A percentile compares a stretch with the other conserved stretches of the same genome.
Evolutionary conservation across 805 yeast genomes (phyloP).

Genomic region (Cyberlindnera euphorbiae): DNA sequence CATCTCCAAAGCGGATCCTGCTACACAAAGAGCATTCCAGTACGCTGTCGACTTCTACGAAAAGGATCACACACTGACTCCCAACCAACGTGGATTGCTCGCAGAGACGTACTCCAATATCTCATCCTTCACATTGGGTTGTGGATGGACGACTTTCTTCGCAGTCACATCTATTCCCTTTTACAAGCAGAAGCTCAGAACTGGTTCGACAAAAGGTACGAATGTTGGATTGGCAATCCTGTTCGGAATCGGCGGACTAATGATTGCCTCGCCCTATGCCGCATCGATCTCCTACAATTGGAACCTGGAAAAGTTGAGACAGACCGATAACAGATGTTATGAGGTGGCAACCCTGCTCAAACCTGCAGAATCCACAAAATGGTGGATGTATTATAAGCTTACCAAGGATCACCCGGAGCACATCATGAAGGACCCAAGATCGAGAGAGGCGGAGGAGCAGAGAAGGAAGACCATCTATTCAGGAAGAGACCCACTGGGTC

Average conservation of each 20-base stretch:
- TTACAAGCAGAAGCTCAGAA: slow-evolving; percentile 28
- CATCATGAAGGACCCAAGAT: slow-evolving; percentile 52
- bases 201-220: slow-evolving; percentile 33
- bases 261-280: slow-evolving; percentile 29
- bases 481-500: slow-evolving; percentile 35
- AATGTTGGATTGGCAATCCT: slow-evolving; percentile 38
- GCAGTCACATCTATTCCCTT: slow-evolving; percentile 41
- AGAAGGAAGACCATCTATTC: slow-evolving; percentile 26
- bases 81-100: slow-evolving; percentile 38
- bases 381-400: slow-evolving; percentile 49
- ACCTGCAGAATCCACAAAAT: slow-evolving; percentile 33
- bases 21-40: slow-evolving; percentile 32
- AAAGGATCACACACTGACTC: slow-evolving; percentile 38
- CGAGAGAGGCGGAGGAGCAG: slow-evolving; percentile 27
- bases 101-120: slow-evolving; percentile 34
- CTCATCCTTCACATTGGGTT: slow-evolving; percentile 29
- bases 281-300: slow-evolving; percentile 29
- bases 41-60: slow-evolving; percentile 46
- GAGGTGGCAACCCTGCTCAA: slow-evolving; percentile 26
- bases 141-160: slow-evolving; percentile 39
- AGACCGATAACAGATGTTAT: slow-evolving; percentile 31
- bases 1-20: slow-evolving; percentile 13
- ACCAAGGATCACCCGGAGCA: slow-evolving; percentile 48
- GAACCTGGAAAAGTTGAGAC: slow-evolving; percentile 29
- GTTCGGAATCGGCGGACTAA: slow-evolving; percentile 37